Base-by-base conservation (phyloP, 2,329 filamentous ascomycete genomes). In the Colletotrichum spaethianum region DNA sequence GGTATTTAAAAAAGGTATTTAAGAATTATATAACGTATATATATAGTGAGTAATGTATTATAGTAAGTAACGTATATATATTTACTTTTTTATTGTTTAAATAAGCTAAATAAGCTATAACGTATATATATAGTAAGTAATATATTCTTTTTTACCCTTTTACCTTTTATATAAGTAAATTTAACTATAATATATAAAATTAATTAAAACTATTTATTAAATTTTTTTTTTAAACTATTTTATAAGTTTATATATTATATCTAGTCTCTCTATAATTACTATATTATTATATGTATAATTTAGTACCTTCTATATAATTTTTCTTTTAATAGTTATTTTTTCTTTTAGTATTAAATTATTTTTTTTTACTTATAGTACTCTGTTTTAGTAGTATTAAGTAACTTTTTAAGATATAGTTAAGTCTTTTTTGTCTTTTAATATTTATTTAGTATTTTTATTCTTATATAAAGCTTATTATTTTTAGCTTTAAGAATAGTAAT, bases 181-280 rank as follows among this genome's bases (percentile, higher is more conserved):
- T 40, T 12, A 40, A 1, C 6, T 12, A 40, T 40, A 40, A 12
- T 40, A 31, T 52, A 38, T 59, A 59, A 59, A 9, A 38, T 59
- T 59, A 59, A 26, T 38, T n/a, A 38, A 59, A 20, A 38, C 33
- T 59, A 59, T 7, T 50, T 63, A 62, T 44, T 42, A 40, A 2
- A 6, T 1, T 23, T 16, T 26, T 44, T 16, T 18, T 26, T 46
- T 40, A 11, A 46, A 44, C n/a, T 44, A 44, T 2, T 18, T 48
- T 40, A 46, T 18, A 40, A 2, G 11, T 44, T 48, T 63, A 63
- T 50, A 44, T 2, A 40, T 50, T 33, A 63, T 50, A 6, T 14
- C 20, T 20, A 40, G 38, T 40, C 14, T 40, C 3, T 11, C 14
- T 40, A 40, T 40, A 40, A 40, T 12, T 40, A 40, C 9, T 40